phyloP scores from a whole-genome alignment of 1,284 basidiomycete species.

The Irpex sp. region DNA sequence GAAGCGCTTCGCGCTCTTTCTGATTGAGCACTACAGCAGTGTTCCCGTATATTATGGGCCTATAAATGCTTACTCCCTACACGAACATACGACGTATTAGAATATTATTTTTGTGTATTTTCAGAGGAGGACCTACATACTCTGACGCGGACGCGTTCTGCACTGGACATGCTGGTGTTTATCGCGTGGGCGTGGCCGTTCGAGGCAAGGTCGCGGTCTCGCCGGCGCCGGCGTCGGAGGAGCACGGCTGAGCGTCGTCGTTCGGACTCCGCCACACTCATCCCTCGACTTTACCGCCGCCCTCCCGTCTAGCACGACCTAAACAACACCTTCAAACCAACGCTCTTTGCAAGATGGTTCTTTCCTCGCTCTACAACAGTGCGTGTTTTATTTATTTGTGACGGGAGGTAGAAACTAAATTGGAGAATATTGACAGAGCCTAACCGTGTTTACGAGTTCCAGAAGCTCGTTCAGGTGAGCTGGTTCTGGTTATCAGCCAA shows the following conservation, averaged over 20 bases:
- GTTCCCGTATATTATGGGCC: slow-evolving; percentile 95
- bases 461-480: slow-evolving; percentile 59
- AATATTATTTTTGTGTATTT: neutral
- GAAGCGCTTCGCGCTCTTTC: slow-evolving; percentile 61
- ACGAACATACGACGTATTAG: neutral
- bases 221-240: slow-evolving; percentile 17
- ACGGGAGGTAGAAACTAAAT: neutral
- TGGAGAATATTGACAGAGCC: slow-evolving; percentile 39
- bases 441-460: slow-evolving; percentile 59
- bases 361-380: slow-evolving; percentile 52
- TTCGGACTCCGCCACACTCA: slow-evolving; percentile 24
- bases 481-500: neutral
- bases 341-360: slow-evolving; percentile 32
- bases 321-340: slow-evolving; percentile 11
- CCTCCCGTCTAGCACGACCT: slow-evolving; percentile 2
- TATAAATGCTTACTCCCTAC: slow-evolving; percentile 84
- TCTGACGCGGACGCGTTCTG: slow-evolving; percentile 69
- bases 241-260: slow-evolving; percentile 9
- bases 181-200: slow-evolving; percentile 15
- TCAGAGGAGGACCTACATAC: slow-evolving; percentile 36
- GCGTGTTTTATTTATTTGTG: slow-evolving; percentile 10
- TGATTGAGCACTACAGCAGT: slow-evolving; percentile 80
- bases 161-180: slow-evolving; percentile 36
- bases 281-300: slow-evolving; percentile 11
- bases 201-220: slow-evolving; percentile 17